Conservation (phyloP, 202 grass and related monocot genomes). For the Schoenoplectus triqueter region DNA sequence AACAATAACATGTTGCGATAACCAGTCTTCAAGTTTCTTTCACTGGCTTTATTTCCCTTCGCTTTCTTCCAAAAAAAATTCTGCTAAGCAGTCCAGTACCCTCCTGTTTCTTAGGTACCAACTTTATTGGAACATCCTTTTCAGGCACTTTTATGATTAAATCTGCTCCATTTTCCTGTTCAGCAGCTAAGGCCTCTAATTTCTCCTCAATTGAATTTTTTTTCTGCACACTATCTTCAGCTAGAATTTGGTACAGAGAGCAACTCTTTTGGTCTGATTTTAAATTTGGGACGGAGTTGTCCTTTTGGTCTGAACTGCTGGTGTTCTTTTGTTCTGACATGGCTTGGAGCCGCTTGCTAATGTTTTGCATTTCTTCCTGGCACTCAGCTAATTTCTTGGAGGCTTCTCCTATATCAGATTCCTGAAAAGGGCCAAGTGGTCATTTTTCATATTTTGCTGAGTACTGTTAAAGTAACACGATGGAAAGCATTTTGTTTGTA, state of each 20-base stretch:
- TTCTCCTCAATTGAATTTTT: conserved; percentile 33
- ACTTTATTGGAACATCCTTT: not conserved
- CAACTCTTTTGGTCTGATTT: conserved; percentile 47
- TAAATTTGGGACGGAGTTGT: conserved; percentile 25
- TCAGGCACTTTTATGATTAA: conserved; percentile 16
- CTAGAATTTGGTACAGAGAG: conserved; percentile 58
- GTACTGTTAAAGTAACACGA: not conserved
- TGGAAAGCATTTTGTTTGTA: not conserved
- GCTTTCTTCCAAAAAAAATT: conserved; percentile 58
- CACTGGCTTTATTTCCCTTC: conserved; percentile 34
- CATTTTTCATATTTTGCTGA: not conserved
- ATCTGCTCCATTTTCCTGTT: conserved; percentile 32
- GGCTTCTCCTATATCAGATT: conserved; percentile 57
- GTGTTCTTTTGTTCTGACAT: conserved; percentile 42
- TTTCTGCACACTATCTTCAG: conserved; percentile 36
- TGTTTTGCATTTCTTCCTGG: conserved; percentile 71
- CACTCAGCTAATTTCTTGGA: conserved; percentile 81
- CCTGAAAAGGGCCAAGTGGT: conserved; percentile 43
- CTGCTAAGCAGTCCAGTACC: conserved; percentile 56
- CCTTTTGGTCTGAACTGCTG: conserved; percentile 35
- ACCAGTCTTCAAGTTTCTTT: conserved; percentile 26
- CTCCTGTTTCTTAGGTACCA: conserved; percentile 50
- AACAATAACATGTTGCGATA: conserved; percentile 8
- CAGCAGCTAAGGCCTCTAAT: not conserved
- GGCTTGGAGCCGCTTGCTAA: conserved; percentile 68